Evolutionary conservation across 257 asterid genomes (phyloP).

Genomic region (Orobanche coerulescens): DNA sequence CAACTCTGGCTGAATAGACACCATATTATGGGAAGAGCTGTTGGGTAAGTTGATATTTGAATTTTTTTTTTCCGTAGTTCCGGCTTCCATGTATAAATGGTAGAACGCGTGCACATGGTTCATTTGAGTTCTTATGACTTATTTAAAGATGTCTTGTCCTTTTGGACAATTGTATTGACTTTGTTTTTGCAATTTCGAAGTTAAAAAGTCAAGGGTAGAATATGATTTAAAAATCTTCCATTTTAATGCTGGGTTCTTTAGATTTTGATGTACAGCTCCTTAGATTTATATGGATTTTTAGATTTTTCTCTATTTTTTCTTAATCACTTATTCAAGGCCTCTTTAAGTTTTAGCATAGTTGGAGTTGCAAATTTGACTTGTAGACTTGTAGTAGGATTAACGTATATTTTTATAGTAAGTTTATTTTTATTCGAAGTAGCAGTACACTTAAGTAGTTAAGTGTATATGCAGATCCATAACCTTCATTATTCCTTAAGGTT

Average conservation of each 20-base stretch:
- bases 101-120: neutral
- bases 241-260: neutral
- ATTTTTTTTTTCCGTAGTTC: neutral
- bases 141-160: conserved; percentile 7
- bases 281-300: neutral
- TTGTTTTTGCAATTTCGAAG: neutral
- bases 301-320: neutral
- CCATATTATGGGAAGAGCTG: conserved; percentile 99
- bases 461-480: neutral
- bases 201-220: neutral
- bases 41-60: conserved; percentile 65
- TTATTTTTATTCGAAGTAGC: conserved; percentile 8
- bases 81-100: neutral
- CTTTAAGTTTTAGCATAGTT: neutral
- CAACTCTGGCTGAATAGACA: conserved; percentile 92
- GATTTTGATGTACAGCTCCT: neutral
- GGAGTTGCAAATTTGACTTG: neutral
- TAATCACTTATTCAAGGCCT: neutral
- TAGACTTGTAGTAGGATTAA: neutral
- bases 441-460: neutral
- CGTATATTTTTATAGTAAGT: neutral
- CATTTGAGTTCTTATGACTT: conserved; percentile 4
- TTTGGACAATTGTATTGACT: neutral
- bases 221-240: neutral
- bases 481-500: neutral